Evolutionary conservation across 805 yeast genomes (phyloP).

Genomic region (Candida easanensis): DNA sequence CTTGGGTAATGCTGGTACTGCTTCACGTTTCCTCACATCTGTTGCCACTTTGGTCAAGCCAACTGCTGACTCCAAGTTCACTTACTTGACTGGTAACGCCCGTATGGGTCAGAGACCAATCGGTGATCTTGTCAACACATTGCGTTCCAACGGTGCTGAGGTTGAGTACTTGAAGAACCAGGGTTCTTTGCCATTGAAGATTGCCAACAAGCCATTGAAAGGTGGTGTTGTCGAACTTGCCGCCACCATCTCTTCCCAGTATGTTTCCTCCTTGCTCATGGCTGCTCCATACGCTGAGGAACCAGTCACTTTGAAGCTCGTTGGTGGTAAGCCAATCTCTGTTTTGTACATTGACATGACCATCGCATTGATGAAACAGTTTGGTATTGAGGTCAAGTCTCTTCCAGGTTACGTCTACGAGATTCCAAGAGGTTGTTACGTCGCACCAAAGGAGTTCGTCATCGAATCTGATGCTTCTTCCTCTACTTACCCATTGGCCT

Average conservation of each 20-base stretch:
- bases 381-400: constrained; percentile 75
- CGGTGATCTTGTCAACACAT: constrained; percentile 92
- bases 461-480: constrained; percentile 97
- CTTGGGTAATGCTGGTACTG: constrained; percentile 97
- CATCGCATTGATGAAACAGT: constrained; percentile 86
- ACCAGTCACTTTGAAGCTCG: constrained; percentile 83
- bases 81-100: constrained; percentile 85
- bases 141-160: constrained; percentile 72
- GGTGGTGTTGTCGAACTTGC: constrained; percentile 94
- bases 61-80: constrained; percentile 37
- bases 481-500: constrained; percentile 96
- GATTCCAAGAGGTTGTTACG: constrained; percentile 81
- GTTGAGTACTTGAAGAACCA: constrained; percentile 67
- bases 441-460: constrained; percentile 79
- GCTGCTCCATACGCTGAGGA: constrained; percentile 93
- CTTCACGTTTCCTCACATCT: constrained; percentile 89
- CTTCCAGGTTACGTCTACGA: constrained; percentile 85
- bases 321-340: constrained; percentile 96
- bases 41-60: constrained; percentile 81
- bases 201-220: constrained; percentile 68
- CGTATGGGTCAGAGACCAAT: constrained; percentile 98
- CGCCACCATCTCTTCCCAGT: constrained; percentile 96
- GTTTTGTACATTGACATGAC: constrained; percentile 97
- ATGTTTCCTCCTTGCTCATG: constrained; percentile 93
- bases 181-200: constrained; percentile 84